Evolutionary conservation across 2,329 filamentous ascomycete genomes (phyloP), one percentile per base, ranked within the genome.

Genomic region (Pezicula carpinea): DNA sequence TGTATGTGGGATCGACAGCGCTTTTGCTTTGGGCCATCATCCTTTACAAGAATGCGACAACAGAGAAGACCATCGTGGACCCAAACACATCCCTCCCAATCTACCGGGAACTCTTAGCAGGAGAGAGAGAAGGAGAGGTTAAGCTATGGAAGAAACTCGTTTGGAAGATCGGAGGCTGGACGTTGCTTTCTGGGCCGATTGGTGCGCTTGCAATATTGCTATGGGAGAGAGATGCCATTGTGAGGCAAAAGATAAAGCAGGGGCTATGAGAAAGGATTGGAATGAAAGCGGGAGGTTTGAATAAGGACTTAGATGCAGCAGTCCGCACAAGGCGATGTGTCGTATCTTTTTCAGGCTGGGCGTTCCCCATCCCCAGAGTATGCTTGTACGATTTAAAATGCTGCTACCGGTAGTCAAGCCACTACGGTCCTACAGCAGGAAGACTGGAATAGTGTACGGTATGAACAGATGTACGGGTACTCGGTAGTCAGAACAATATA

Each of bases 181-280:
- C 62, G 13, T 40, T 64, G 19, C 11, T 74, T 11, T 59, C 66
- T 10, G 74, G 75, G 0, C 72, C 74, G 1, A 63, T 66, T 19
- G 73, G 68, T 4, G 66, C 69, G 17, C 66, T 68, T 6, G 66
- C 73, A 6, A 63, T 68, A 36, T 57, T 75, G 45, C 60, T 77
- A 14, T 76, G 74, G 74, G 68, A 71, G 53, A 67, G 74, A 44
- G 75, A 78, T 59, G 69, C 39, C 23, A 73, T 59, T 41, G 52
- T 59, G 7, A 53, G 46, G 41, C 51, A 56, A 35, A 59, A 59
- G 48, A 53, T 56, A 26, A 59, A 60, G 47, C 52, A 58, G 43
- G 55, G 58, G 6, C 45, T 40, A 15, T 44, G 29, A 44, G 33
- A 35, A 15, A 22, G 10, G 22, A 19, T 10, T 17, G 14, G n/a